Evolutionary conservation across 2,329 filamentous ascomycete genomes (phyloP), one percentile per base, ranked within the genome.

Genomic region (Claviceps sorghi): DNA sequence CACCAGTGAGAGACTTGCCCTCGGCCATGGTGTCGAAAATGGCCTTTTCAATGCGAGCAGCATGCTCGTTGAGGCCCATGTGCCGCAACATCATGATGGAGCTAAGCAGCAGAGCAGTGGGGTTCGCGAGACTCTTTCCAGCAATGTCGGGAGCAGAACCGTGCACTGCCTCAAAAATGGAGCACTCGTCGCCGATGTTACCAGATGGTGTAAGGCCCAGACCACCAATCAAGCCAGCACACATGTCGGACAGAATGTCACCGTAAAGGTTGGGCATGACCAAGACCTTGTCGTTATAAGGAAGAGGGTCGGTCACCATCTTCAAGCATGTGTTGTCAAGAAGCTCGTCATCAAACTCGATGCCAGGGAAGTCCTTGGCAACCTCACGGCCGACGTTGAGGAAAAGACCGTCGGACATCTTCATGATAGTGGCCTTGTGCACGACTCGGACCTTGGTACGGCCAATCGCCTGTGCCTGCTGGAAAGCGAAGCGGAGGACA

Each of bases 401-500:
- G 83, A 98, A 98, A 57, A 98, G 87, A 75, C 93, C 93, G 71
- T 98, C 93, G 68, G 86, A 91, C 88, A 96, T 95, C 83, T 98
- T 98, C 93, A 98, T 98, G 77, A 98, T 98, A 67, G 93, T 97
- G 70, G 93, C 93, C 82, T 98, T 98, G 86, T 98, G 93, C 58
- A 97, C 90, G 55, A 89, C 91, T 66, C 90, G 88, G 65, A 97
- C 91, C 86, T 96, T 96, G 69, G 83, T 90, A 78, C 88, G 87
- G 73, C 90, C 89, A 66, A 96, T 86, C 62, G 88, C 82, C 72
- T 93, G 80, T 62, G 93, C 93, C 70, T 98, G 89, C 76, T 98
- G 91, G 83, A 98, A 98, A 64, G 94, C 93, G 71, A 89, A 98
- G 67, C 90, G 85, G 60, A 97, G 82, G 52, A 98, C 93, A 63